Base-by-base conservation (phyloP, 441 rosid genomes). In the Adansonia gregorii region DNA sequence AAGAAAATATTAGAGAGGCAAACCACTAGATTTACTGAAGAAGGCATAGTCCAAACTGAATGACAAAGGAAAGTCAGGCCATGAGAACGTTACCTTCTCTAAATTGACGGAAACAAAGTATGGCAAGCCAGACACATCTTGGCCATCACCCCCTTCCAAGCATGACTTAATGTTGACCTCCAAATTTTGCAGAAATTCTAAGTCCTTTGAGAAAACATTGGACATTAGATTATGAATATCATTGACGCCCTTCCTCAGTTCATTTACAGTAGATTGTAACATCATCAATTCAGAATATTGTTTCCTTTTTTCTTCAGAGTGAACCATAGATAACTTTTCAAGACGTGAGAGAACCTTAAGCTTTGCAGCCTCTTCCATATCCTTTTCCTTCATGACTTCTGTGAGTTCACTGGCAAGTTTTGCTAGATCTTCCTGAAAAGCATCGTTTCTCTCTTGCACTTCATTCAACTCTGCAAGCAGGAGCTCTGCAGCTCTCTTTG, bases 401-500 rank as follows among this genome's bases (percentile, higher is more conserved):
- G 81, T 65, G 77, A 92, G 86, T 79, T 92, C 92, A 80, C 67
- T 67, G 24, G 85, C 81, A 79, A 80, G 79, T 76, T 87, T 87
- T 75, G 91, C 83, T 80, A 94, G 82, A 81, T 92, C 96, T 84
- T 93, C 99, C 85, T 92, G 99, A 76, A 97, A 90, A 76, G 83
- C 73, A 76, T 95, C 99, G 81, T 97, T 95, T 89, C 98, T 95
- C 84, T 94, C 98, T 85, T 95, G 98, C 82, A 95, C 99, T 83
- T 97, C 99, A 80, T 94, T 93, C 84, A 95, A 85, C 85, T 97
- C 99, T 1, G 98, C 96, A 84, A 95, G 88, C 79, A 97, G 88
- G 78, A 95, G 89, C 85, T 97, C 97, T 52, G 99, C 94, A 35
- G 98, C 98, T 84, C 93, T 90, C 84, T 82, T 88, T 77, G 98